These are phyloP conservation scores for Dactylis glomerata DNA, from an alignment of 176 grass and related monocot genomes.

Conservation along the genomic window DNA sequence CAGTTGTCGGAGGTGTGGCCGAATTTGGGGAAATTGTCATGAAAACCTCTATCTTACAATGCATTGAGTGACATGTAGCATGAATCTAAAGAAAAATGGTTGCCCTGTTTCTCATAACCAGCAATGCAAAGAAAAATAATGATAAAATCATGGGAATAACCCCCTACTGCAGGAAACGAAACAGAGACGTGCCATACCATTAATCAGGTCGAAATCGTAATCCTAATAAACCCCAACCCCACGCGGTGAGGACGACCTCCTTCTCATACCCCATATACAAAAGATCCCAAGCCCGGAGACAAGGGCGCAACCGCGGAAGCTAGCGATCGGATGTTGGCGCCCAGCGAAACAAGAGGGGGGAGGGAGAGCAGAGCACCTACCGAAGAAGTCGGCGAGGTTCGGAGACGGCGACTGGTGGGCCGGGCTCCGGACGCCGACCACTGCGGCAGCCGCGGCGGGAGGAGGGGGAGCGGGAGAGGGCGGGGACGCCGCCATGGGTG, in stretches of 20 bases:
- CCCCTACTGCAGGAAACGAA: neutral
- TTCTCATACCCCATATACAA: neutral
- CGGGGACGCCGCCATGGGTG: slow-evolving; percentile 38
- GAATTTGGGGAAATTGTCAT: neutral
- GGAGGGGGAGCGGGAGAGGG: neutral
- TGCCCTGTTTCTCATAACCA: neutral
- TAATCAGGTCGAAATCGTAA: neutral
- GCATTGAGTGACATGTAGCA: neutral
- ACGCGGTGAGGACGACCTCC: too few relatives aligned
- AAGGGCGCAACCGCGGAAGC: neutral
- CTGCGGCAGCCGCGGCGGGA: neutral
- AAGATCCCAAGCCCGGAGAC: neutral
- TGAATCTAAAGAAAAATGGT: neutral
- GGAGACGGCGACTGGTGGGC: slow-evolving; percentile 1
- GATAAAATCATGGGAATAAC: neutral
- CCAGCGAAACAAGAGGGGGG: neutral
- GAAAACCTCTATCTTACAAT: neutral
- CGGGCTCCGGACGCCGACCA: neutral
- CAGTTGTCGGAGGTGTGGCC: neutral
- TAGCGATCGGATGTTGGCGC: neutral
- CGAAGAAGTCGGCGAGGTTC: slow-evolving; percentile 34
- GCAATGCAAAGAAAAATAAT: neutral
- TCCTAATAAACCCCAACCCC: neutral
- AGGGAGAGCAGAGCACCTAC: neutral
- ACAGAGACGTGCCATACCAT: neutral